Evolutionary conservation across 2,329 filamentous ascomycete genomes (phyloP).

Genomic region (Eutypa lata): DNA sequence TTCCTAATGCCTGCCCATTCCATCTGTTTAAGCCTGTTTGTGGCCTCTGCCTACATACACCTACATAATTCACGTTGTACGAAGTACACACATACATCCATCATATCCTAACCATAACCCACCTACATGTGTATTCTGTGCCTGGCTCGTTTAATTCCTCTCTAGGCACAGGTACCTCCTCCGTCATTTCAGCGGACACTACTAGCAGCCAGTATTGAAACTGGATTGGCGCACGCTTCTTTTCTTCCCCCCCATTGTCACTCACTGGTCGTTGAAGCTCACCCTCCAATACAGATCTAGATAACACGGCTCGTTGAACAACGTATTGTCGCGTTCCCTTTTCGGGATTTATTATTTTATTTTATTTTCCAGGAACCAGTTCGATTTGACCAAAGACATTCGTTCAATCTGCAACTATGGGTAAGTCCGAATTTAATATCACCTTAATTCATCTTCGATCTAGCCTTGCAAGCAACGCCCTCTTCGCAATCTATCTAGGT

Average conservation of each 20-base stretch:
- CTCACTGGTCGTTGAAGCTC: neutral
- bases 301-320: neutral
- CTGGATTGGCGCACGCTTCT: neutral
- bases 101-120: neutral
- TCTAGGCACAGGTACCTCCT: too few relatives aligned
- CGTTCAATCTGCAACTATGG: neutral
- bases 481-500: neutral
- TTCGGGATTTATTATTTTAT: neutral
- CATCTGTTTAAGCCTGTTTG: neutral
- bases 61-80: neutral
- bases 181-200: too few relatives aligned
- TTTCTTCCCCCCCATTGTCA: neutral
- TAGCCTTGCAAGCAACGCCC: neutral
- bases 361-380: neutral
- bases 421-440: neutral
- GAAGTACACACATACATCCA: too few relatives aligned
- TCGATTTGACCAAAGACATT: neutral
- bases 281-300: slow-evolving; percentile 1
- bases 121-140: neutral
- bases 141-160: neutral
- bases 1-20: neutral
- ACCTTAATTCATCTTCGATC: neutral
- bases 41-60: too few relatives aligned
- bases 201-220: neutral
- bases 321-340: neutral